Evolutionary conservation across 2,329 filamentous ascomycete genomes (phyloP).

Genomic region (Pseudocercospora pini-densiflorae): DNA sequence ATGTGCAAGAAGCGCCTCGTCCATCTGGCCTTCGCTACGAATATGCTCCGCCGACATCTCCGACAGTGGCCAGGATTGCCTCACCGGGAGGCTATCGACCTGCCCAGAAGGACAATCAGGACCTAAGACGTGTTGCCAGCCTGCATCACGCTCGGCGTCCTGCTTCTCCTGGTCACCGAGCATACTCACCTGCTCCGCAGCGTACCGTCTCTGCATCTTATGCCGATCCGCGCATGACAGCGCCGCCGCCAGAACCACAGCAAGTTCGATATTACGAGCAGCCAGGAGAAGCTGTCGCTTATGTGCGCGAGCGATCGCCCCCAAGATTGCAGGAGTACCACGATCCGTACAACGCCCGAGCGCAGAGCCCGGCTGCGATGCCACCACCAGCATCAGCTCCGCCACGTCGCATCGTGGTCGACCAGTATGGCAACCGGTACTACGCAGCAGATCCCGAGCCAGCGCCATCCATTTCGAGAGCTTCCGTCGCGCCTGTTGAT

Average conservation of each 20-base stretch:
- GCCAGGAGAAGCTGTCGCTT: constrained; percentile 38
- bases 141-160: constrained; percentile 52
- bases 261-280: constrained; percentile 42
- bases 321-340: constrained; percentile 34
- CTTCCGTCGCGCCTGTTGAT: constrained; percentile 54
- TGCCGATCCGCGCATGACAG: constrained; percentile 43
- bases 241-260: constrained; percentile 25
- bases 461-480: constrained; percentile 44
- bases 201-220: constrained; percentile 50
- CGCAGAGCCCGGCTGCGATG: constrained; percentile 49
- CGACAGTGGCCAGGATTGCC: constrained; percentile 44
- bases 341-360: constrained; percentile 42
- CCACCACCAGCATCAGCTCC: constrained; percentile 49
- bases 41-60: constrained; percentile 46
- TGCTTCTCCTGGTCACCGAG: constrained; percentile 46
- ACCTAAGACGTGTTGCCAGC: constrained; percentile 54
- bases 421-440: constrained; percentile 83
- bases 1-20: constrained; percentile 44
- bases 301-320: constrained; percentile 46
- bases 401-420: constrained; percentile 70
- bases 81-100: constrained; percentile 43
- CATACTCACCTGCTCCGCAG: constrained; percentile 46
- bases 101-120: constrained; percentile 49
- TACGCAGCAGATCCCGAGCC: constrained; percentile 58
- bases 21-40: constrained; percentile 48